phyloP scores from a whole-genome alignment of 805 yeast species.

The Hanseniaspora pseudoguilliermondii region DNA sequence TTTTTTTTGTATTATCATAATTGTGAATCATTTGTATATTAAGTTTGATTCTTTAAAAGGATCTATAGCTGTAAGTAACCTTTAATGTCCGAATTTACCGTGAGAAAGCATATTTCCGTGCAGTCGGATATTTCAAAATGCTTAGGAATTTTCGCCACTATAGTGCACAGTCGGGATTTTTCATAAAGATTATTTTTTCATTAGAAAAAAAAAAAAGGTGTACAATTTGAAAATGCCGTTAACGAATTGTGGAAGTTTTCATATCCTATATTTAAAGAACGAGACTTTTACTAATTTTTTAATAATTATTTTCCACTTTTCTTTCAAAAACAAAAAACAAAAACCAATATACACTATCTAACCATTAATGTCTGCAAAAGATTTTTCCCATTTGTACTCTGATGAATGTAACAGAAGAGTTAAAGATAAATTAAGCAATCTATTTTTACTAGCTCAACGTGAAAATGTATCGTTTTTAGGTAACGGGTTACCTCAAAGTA shows the following conservation, averaged over 20 bases:
- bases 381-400: conserved; percentile 65
- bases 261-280: not conserved
- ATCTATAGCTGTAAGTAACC: not conserved
- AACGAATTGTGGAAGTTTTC: not conserved
- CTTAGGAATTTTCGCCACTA: not conserved
- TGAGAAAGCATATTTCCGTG: not conserved
- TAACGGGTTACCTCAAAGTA: conserved; percentile 88
- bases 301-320: too few relatives aligned
- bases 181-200: too few relatives aligned
- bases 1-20: not conserved
- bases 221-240: not conserved
- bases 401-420: conserved; percentile 65
- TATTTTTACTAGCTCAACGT: conserved; percentile 61
- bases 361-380: conserved; percentile 37
- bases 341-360: not conserved
- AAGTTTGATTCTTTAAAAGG: not conserved
- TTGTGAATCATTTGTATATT: not conserved
- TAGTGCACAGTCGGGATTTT: not conserved
- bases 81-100: not conserved
- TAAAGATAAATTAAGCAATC: conserved; percentile 72
- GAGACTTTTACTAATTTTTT: too few relatives aligned
- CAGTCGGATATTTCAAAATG: not conserved
- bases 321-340: not conserved
- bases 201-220: too few relatives aligned
- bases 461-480: conserved; percentile 81